Percentiles rank a stretch among this genome's conserved stretches.
phyloP scores from a whole-genome alignment of 2,329 filamentous ascomycete genomes.

The Akanthomyces lecanii region DNA sequence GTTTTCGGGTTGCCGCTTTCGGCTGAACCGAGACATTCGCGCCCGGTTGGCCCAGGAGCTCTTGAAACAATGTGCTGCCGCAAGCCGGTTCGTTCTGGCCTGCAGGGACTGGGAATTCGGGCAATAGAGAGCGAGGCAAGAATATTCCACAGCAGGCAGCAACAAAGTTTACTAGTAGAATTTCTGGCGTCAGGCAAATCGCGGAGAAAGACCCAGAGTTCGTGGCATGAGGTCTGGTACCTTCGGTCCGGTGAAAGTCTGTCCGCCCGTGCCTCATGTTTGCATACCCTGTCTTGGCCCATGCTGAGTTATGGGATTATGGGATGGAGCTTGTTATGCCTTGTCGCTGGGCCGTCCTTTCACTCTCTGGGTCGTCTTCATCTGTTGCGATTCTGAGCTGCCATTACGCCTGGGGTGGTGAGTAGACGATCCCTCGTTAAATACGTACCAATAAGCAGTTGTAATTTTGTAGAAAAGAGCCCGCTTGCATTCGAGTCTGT shows the following conservation, averaged over 20 bases:
- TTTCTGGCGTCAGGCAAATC: not conserved
- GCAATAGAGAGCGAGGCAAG: not conserved
- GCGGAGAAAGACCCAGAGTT: not conserved
- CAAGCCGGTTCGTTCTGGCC: not conserved
- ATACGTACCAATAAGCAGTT: too few relatives aligned
- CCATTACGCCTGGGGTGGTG: not conserved
- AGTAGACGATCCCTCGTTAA: not conserved
- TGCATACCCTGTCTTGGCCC: not conserved
- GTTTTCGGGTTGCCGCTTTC: constrained; percentile 13
- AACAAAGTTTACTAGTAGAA: not conserved
- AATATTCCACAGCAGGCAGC: too few relatives aligned
- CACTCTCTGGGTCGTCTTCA: too few relatives aligned
- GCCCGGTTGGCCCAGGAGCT: not conserved
- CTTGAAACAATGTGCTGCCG: not conserved
- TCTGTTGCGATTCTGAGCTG: too few relatives aligned
- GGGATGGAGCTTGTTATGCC: not conserved
- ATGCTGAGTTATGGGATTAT: not conserved
- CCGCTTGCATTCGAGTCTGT: not conserved
- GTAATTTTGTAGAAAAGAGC: too few relatives aligned
- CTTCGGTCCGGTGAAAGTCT: not conserved
- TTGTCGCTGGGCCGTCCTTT: not conserved
- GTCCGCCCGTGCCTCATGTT: not conserved
- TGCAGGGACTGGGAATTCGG: not conserved
- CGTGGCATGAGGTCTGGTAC: not conserved
- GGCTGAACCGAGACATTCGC: not conserved